Conservation (phyloP, 352 stramenopile genomes). For the Globisporangium camurandrum region DNA sequence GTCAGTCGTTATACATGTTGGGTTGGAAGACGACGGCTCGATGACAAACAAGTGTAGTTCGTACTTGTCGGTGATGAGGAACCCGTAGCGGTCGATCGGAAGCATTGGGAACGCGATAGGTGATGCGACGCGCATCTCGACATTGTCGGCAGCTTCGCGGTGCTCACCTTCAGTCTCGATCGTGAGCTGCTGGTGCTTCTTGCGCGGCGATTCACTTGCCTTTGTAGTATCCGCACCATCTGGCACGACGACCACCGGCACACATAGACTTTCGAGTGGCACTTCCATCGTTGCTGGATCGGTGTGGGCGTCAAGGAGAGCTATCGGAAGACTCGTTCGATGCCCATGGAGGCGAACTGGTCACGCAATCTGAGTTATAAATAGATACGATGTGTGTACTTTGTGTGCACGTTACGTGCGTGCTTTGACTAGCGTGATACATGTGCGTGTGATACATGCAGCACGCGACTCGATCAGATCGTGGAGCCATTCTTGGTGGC, state of each 20-base stretch:
- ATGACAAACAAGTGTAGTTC: conserved; percentile 1
- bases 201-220: conserved; percentile 1
- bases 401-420: too few relatives aligned
- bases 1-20: not conserved
- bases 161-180: too few relatives aligned
- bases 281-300: conserved; percentile 4
- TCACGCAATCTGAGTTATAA: too few relatives aligned
- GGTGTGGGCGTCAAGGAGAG: not conserved
- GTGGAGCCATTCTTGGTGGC: too few relatives aligned
- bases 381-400: too few relatives aligned
- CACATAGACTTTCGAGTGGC: conserved; percentile 11
- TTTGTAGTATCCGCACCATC: conserved; percentile 1
- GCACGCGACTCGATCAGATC: not conserved
- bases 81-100: conserved; percentile 64
- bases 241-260: conserved; percentile 4
- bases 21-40: too few relatives aligned
- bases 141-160: not conserved
- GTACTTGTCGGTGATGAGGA: conserved; percentile 68
- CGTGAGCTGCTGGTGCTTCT: conserved; percentile 18
- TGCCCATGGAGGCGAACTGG: too few relatives aligned
- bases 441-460: too few relatives aligned
- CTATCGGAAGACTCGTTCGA: too few relatives aligned
- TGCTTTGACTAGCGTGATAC: too few relatives aligned
- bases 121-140: conserved; percentile 2
- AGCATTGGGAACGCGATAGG: conserved; percentile 44